phyloP scores from a whole-genome alignment of 345 rosid species.

The Citrus australasica region DNA sequence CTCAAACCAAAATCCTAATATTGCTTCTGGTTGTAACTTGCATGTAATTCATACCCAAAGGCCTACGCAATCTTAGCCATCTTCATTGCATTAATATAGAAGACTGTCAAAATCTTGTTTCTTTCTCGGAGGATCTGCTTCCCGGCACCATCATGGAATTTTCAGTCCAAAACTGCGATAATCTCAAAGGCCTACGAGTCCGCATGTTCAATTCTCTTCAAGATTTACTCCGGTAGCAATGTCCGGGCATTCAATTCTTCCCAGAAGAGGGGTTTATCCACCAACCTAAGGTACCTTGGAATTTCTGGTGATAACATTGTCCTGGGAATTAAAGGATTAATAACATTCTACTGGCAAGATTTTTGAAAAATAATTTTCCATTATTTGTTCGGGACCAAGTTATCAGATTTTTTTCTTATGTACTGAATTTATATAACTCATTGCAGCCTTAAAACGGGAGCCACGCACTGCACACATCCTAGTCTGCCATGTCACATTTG shows the following conservation, averaged over 20 bases:
- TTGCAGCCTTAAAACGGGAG: no score
- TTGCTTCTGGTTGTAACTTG: no score
- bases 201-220: not conserved
- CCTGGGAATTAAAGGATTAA: no score
- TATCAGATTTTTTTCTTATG: no score
- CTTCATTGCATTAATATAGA: not conserved
- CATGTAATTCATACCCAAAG: not conserved
- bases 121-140: not conserved
- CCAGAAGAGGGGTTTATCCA: slow-evolving; percentile 15
- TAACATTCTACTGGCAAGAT: not conserved
- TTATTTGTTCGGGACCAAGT: no score
- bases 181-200: no score
- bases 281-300: slow-evolving; percentile 7
- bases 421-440: no score
- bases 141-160: not conserved
- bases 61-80: not conserved
- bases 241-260: slow-evolving; percentile 7
- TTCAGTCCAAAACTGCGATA: no score
- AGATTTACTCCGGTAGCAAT: not conserved
- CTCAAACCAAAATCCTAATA: no score
- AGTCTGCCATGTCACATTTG: no score
- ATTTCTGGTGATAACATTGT: not conserved
- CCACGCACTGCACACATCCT: no score
- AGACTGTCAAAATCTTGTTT: not conserved
- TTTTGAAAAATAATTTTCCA: no score